phyloP scores from a whole-genome alignment of 148 eudicot species.

The Limonium bicolor region DNA sequence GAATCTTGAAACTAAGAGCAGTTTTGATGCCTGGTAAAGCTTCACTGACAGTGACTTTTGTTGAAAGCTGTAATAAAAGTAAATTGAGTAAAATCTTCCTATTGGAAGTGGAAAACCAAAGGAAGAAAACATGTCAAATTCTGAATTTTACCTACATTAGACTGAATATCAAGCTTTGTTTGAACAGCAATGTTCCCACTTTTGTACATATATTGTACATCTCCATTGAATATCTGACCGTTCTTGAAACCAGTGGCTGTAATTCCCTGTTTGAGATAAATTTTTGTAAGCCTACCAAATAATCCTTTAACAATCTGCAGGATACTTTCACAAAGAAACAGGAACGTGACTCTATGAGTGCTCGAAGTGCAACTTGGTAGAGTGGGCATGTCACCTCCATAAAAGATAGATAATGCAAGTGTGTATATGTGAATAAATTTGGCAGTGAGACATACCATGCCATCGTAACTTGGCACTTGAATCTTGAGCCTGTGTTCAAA shows the following conservation, averaged over 20 bases:
- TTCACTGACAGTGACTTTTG: constrained; percentile 59
- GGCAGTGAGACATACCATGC: constrained; percentile 37
- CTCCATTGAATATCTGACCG: constrained; percentile 71
- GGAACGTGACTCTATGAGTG: background rate
- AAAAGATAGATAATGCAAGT: background rate
- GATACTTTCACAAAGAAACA: background rate
- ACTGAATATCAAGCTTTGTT: constrained; percentile 71
- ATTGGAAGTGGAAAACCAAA: background rate
- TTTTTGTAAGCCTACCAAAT: too few species aligned
- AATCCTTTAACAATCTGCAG: too few species aligned
- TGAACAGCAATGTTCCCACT: constrained; percentile 65
- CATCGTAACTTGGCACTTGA: constrained; percentile 56
- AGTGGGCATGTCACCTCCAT: too few species aligned
- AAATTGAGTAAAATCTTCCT: background rate
- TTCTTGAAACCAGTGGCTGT: constrained; percentile 73
- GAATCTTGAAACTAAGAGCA: background rate
- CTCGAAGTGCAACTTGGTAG: too few species aligned
- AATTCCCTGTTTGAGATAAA: constrained; percentile 80
- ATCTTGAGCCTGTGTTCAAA: constrained; percentile 64
- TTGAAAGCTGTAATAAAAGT: constrained; percentile 36
- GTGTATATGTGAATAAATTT: background rate
- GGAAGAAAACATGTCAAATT: background rate
- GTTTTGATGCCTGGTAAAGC: constrained; percentile 28
- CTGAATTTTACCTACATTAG: constrained; percentile 62
- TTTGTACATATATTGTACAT: constrained; percentile 57